Conservation (phyloP, 345 rosid species). For the Zanthoxylum bungeanum region DNA sequence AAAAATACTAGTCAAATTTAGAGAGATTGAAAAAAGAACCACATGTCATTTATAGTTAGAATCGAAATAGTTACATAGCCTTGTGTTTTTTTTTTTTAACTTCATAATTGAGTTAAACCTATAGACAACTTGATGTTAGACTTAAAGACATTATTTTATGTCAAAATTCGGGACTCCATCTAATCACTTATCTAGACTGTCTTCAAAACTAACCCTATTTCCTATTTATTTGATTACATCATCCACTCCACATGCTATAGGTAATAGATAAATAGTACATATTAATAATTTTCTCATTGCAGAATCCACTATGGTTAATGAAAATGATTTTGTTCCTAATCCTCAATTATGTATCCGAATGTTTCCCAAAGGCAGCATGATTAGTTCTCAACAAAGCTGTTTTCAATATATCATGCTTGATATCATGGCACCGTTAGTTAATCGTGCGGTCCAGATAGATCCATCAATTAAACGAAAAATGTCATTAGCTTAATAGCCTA, state of each 20-base stretch:
- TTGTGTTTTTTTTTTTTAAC: no score
- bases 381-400: not conserved
- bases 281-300: not conserved
- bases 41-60: no score
- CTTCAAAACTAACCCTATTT: no score
- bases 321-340: not conserved
- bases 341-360: not conserved
- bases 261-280: not conserved
- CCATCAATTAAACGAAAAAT: not conserved
- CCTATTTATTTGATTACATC: not conserved
- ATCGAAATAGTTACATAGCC: no score
- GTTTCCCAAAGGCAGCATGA: not conserved
- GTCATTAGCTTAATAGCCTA: not conserved
- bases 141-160: no score
- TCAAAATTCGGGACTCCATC: no score
- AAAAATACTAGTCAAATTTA: no score
- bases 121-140: no score
- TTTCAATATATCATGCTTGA: conserved; percentile 13
- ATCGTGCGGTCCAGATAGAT: conserved; percentile 30
- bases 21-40: no score
- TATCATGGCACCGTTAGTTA: conserved; percentile 6
- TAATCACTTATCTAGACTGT: no score
- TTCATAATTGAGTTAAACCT: no score
- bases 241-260: not conserved
- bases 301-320: not conserved